A percentile compares a stretch with the other conserved stretches of the same genome.
Evolutionary conservation across 1,284 basidiomycete species (phyloP).

Genomic region (Dichomitus squalens): DNA sequence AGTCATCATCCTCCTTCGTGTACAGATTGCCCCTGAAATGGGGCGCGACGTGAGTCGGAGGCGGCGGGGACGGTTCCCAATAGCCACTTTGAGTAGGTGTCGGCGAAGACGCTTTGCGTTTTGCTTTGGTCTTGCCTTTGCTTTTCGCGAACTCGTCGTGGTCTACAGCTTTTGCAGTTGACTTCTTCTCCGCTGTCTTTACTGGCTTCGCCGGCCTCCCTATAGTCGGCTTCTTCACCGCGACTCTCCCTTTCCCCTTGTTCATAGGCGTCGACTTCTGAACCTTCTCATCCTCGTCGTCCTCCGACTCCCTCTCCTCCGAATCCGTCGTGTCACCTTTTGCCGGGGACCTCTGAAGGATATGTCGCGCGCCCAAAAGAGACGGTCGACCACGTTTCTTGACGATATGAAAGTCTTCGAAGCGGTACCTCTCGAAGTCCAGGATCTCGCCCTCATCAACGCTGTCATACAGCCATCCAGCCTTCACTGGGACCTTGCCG

Average conservation of each 20-base stretch:
- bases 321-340: background rate
- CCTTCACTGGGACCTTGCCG: constrained; percentile 45
- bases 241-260: background rate
- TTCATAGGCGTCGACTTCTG: background rate
- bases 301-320: background rate
- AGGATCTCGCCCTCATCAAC: constrained; percentile 47
- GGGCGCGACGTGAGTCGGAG: constrained; percentile 33
- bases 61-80: constrained; percentile 48
- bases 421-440: constrained; percentile 42
- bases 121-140: background rate
- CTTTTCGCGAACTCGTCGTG: background rate
- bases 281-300: constrained; percentile 4
- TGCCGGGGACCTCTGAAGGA: constrained; percentile 6
- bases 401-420: constrained; percentile 22
- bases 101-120: background rate
- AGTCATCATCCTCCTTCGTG: constrained; percentile 49
- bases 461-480: constrained; percentile 59
- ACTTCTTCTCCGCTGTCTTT: constrained; percentile 4
- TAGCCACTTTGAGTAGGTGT: background rate
- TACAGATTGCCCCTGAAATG: constrained; percentile 39
- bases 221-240: background rate
- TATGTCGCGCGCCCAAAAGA: constrained; percentile 7
- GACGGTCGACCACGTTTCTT: constrained; percentile 25
- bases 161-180: too few relatives aligned
- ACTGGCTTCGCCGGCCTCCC: constrained; percentile 2